Evolutionary conservation across 2,329 filamentous ascomycete genomes (phyloP).

Genomic region (Fusarium annulatum): DNA sequence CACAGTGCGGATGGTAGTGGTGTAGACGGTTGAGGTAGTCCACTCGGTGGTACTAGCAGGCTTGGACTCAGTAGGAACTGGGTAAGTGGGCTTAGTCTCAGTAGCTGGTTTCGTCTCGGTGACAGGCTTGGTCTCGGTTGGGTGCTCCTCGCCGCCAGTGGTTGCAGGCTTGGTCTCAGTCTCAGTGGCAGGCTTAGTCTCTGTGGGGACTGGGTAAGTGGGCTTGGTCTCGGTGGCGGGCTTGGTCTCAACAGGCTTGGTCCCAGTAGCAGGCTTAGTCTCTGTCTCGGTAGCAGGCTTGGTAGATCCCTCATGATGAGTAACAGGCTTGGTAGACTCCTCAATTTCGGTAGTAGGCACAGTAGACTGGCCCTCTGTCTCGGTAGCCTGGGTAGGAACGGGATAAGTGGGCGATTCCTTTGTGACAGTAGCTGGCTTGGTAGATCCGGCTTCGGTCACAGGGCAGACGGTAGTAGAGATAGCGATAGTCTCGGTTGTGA

Average conservation of each 20-base stretch:
- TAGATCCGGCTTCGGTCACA: slow-evolving; percentile 22
- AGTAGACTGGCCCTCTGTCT: slow-evolving; percentile 5
- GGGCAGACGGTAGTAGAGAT: slow-evolving; percentile 40
- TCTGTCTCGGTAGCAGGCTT: slow-evolving; percentile 16
- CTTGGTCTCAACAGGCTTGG: background rate
- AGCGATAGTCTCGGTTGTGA: slow-evolving; percentile 40
- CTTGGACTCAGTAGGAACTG: background rate
- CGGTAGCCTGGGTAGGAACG: slow-evolving; percentile 5
- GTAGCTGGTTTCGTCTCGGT: background rate
- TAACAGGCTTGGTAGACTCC: slow-evolving; percentile 5
- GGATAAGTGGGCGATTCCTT: slow-evolving; percentile 1
- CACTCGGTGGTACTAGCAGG: background rate
- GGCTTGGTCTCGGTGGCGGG: background rate
- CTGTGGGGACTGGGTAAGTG: background rate
- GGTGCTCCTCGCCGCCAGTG: background rate
- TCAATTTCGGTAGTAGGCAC: background rate
- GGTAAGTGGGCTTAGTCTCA: background rate
- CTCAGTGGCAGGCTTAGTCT: slow-evolving; percentile 10
- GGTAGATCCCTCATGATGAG: background rate
- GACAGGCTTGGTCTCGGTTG: background rate
- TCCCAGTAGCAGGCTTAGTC: slow-evolving; percentile 11
- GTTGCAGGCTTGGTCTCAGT: background rate
- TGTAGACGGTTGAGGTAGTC: too few relatives aligned
- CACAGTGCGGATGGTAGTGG: too few relatives aligned
- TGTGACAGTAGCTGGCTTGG: slow-evolving; percentile 9